These are phyloP conservation scores for Fragosphaeria purpurea DNA, from an alignment of 2,329 filamentous ascomycete species.

Conservation along the genomic window DNA sequence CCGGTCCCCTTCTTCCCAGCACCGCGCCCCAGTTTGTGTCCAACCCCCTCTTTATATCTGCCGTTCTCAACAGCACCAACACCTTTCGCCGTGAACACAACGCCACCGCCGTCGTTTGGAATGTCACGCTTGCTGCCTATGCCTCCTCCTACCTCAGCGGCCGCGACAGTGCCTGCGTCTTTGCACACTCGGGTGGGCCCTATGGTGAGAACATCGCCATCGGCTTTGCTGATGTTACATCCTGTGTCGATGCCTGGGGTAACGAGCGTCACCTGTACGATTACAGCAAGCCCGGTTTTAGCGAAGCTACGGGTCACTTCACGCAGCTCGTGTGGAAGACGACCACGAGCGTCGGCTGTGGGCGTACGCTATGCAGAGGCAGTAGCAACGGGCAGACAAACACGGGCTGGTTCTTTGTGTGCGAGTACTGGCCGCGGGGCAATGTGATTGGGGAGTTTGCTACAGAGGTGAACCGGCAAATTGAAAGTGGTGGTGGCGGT, in stretches of 20 bases:
- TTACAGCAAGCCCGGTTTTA: constrained; percentile 47
- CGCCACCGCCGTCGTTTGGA: constrained; percentile 51
- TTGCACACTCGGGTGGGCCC: constrained; percentile 49
- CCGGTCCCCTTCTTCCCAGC: constrained; percentile 23
- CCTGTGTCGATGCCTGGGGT: constrained; percentile 57
- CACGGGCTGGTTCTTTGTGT: constrained; percentile 56
- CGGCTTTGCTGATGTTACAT: constrained; percentile 47
- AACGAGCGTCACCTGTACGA: constrained; percentile 49
- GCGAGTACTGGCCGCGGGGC: constrained; percentile 59
- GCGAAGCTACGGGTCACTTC: constrained; percentile 56
- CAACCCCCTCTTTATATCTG: constrained; percentile 32
- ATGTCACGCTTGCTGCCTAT: constrained; percentile 48
- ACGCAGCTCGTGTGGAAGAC: constrained; percentile 63
- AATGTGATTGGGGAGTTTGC: constrained; percentile 48
- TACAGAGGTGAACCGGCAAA: constrained; percentile 31
- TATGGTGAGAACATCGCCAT: constrained; percentile 68
- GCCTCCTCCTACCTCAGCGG: constrained; percentile 39
- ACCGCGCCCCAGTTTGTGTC: constrained; percentile 26
- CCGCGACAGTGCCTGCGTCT: constrained; percentile 28
- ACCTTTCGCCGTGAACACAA: constrained; percentile 54
- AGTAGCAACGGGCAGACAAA: background rate
- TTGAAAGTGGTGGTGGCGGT: constrained; percentile 14
- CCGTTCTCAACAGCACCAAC: constrained; percentile 59
- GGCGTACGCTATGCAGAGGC: constrained; percentile 29
- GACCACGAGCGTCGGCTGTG: constrained; percentile 51